Evolutionary conservation across 164 flowering plant species (phyloP), one percentile per base, ranked within the genome.

Genomic region (Aristolochia fimbriata): DNA sequence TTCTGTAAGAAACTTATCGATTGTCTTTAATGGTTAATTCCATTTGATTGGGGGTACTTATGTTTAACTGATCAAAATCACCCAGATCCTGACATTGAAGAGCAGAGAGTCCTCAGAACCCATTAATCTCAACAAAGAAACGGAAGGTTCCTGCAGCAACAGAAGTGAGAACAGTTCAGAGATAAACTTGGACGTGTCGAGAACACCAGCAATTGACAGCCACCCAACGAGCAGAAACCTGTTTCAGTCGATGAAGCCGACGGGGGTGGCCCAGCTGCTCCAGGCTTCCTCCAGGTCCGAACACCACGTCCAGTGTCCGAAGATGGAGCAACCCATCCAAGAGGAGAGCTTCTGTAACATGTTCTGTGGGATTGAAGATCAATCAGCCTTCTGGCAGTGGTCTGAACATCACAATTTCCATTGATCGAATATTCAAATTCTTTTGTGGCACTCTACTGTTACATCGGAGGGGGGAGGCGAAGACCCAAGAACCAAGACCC

Each of bases 381-480:
- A 90, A 19, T 67, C 95, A 5, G 87, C 79, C n/a, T 78, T 86
- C 64, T 93, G 99, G 99, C 96, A 94, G 11, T 93, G 97, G 99
- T 62, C 83, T 37, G 97, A 90, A 50, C 86, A 83, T 45, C 85
- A 77, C 3, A 76, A 84, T 53, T 92, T 81, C 77, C 84, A 84
- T 75, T 87, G 68, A 86, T 41, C 11, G 37, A 15, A n/a, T n/a
- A n/a, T n/a, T 14, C n/a, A 24, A 30, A 12, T 50, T 67, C 51
- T 63, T 37, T 47, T 24, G 4, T 24, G 50, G 55, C 14, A 63
- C 15, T n/a, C n/a, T 15, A 23, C n/a, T 41, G 33, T 5, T 41
- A n/a, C 51, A 16, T 13, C 59, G 46, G 23, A 10, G 5, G 54
- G 23, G 23, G 4, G 13, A 12, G 19, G 0, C 30, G 3, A 16